Base-by-base conservation (phyloP, 352 stramenopile genomes). In the Plasmopara viticola region DNA sequence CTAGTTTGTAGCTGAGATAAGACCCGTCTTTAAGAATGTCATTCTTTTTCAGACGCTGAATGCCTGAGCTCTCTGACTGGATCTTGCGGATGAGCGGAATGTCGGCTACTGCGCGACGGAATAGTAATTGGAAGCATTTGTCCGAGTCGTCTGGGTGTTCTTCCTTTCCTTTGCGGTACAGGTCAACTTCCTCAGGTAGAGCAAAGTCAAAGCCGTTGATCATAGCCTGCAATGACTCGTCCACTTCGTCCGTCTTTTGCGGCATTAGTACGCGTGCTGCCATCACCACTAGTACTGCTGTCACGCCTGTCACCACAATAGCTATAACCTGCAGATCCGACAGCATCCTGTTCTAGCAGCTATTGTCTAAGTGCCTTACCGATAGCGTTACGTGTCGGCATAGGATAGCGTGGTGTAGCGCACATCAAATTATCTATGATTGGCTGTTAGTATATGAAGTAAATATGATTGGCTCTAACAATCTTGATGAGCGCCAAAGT, bases 161-260 rank as follows among this genome's bases (percentile, higher is more conserved):
- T 33, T 74, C 72, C 44, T 83, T 84, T 48, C 73, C 64, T 60
- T 83, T 73, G 46, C 69, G 83, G 67, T 90, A 93, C 58, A 77
- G 56, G 46, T 89, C 83, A 44, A 90, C 77, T 53, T 93, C 79
- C 29, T 90, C 76, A 0, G 83, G 83, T 47, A 93, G 59, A 46
- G 80, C 68, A 67, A 93, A 90, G 76, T 93, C 83, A 48, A 93
- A 93, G 64, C 83, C 83, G 60, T 93, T 93, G 72, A 93, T 90
- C 78, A 93, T 93, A 44, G 78, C 79, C 29, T 93, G 79, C 42
- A 93, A 71, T 53, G 75, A 87, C 62, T 84, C 70, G 53, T 93
- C 83, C 45, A 78, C 63, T 44, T 87, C 80, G 60, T 72, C 63
- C 53, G 72, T 67, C 63, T 85, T 86, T 65, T 82, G 75, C 31